phyloP scores from a whole-genome alignment of 208 protist species.

The Acanthamoeba divionensis region DNA sequence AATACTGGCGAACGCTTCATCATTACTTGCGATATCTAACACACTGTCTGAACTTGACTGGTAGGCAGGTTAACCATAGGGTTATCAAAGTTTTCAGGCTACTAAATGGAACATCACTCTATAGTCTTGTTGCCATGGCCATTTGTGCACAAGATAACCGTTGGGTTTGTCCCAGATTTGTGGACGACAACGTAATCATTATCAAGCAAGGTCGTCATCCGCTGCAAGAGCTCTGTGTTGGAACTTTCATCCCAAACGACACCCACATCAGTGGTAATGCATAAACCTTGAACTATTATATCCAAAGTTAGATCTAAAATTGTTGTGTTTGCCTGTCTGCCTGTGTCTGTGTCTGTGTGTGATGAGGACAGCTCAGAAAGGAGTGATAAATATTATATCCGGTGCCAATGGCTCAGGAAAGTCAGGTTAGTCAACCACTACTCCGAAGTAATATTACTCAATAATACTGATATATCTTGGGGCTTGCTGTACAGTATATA shows the following conservation, averaged over 20 bases:
- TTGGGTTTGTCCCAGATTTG: background rate
- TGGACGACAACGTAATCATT: background rate
- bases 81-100: background rate
- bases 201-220: constrained; percentile 63
- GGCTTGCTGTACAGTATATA: constrained; percentile 79
- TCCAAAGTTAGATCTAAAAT: background rate
- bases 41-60: constrained; percentile 26
- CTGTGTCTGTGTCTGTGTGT: no score
- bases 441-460: no score
- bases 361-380: background rate
- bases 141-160: background rate
- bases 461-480: no score
- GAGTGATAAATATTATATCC: background rate
- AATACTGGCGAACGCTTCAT: background rate
- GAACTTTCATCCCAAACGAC: constrained; percentile 62
- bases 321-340: no score
- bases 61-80: background rate
- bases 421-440: constrained; percentile 70
- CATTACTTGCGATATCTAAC: background rate
- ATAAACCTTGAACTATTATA: background rate
- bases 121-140: background rate
- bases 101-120: background rate
- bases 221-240: constrained; percentile 52
- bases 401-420: constrained; percentile 89
- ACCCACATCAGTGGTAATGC: background rate